Base-by-base conservation (phyloP, 164 flowering plant genomes). In the Liriodendron chinense region DNA sequence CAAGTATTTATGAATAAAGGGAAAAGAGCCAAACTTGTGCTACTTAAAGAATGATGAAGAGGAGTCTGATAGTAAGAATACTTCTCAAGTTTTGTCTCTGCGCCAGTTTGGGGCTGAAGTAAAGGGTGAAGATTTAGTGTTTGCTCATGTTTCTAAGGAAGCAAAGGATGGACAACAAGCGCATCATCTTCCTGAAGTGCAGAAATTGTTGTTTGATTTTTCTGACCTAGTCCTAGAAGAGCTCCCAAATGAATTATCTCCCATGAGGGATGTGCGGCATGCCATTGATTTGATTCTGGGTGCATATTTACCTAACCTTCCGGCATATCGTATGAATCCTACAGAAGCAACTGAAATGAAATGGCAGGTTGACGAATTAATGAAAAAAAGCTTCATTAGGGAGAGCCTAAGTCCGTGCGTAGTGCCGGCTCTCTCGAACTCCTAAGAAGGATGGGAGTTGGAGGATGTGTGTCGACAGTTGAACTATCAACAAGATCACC, bases 341-440 rank as follows among this genome's bases (percentile, higher is more conserved):
- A 53, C 7, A 2, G 3, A 50, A 5, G 64, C 50, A 50, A 43
- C 7, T 21, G 74, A 71, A 34, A 6, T 71, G 9, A 21, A 71
- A 47, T 12, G 74, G 74, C 20, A 71, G 22, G 74, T 71, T 9
- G 24, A 25, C 5, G 64, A 71, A 7, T 56, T 71, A 7, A 16
- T 71, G 6, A 14, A 9, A 9, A 71, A 71, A 22, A 65, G 74
- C 16, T 71, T 50, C 16, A 56, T 71, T 14, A 21, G 43, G n/a
- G 74, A 71, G n/a, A 71, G 62, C 13, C 4, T 71, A 16, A 50
- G 74, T 25, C 65, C 43, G n/a, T 71, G 74, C n/a, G 65, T 14
- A 6, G 47, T 71, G 18, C 74, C 64, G 0, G 12, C 74, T 3
- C 24, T 71, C 7, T 24, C 53, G 12, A 34, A 56, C 43, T 9